These are phyloP conservation scores for Calonectria pseudoturangicola DNA, from an alignment of 2,329 filamentous ascomycete species.

Conservation along the genomic window DNA sequence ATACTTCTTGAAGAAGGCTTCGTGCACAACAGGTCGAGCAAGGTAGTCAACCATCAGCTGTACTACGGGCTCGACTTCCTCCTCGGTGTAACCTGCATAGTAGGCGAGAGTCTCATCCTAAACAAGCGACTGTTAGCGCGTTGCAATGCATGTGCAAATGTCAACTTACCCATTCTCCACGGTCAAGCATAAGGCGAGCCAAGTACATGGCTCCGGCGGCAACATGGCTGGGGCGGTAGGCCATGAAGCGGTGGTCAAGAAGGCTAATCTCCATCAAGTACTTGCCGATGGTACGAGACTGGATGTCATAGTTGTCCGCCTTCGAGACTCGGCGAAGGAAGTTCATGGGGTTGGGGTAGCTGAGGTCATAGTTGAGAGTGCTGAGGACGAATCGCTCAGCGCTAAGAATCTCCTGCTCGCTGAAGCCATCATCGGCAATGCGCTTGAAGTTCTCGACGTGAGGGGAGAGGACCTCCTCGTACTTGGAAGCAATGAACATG, in stretches of 20 bases:
- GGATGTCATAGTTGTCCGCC: slow-evolving; percentile 99
- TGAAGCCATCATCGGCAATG: slow-evolving; percentile 97
- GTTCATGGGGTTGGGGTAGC: slow-evolving; percentile 99
- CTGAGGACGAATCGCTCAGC: slow-evolving; percentile 96
- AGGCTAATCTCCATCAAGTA: slow-evolving; percentile 98
- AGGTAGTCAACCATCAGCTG: slow-evolving; percentile 98
- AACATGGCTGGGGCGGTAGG: slow-evolving; percentile 90
- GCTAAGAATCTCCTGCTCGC: slow-evolving; percentile 94
- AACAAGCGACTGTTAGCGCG: slow-evolving; percentile 53
- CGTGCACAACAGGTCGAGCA: slow-evolving; percentile 90
- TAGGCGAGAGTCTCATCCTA: slow-evolving; percentile 90
- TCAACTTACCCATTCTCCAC: slow-evolving; percentile 90
- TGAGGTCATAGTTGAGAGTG: slow-evolving; percentile 96
- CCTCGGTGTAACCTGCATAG: slow-evolving; percentile 94
- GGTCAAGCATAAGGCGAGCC: slow-evolving; percentile 90
- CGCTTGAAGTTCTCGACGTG: slow-evolving; percentile 98
- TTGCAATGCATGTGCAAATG: background rate
- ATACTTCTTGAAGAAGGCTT: slow-evolving; percentile 99
- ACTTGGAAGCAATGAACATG: slow-evolving; percentile 99
- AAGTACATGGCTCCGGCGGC: slow-evolving; percentile 97
- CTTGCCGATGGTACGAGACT: slow-evolving; percentile 97
- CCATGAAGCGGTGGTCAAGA: slow-evolving; percentile 94
- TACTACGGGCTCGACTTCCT: slow-evolving; percentile 94
- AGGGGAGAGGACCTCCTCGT: slow-evolving; percentile 97
- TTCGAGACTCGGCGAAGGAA: slow-evolving; percentile 99